Conservation (phyloP, 768 basidiomycete species). For the Boletus coccyginus region DNA sequence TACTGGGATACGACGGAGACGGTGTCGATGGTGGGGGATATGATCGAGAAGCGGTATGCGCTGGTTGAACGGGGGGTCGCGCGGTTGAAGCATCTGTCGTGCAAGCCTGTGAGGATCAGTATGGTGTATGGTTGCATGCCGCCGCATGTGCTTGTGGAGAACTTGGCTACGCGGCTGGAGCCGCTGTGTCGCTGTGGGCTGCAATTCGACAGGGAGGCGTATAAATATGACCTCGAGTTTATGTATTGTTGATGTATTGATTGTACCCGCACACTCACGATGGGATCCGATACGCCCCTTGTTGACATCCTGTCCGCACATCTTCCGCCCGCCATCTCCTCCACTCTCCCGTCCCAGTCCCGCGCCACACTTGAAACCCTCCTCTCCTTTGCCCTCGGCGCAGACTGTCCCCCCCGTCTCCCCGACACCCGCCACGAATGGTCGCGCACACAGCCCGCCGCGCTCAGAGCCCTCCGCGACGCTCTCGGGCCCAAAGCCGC, state of each 20-base stretch:
- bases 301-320: conserved; percentile 20
- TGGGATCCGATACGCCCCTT: conserved; percentile 24
- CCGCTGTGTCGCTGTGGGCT: conserved; percentile 19
- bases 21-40: conserved; percentile 22
- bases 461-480: conserved; percentile 21
- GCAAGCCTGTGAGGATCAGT: conserved; percentile 17
- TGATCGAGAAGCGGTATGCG: conserved; percentile 24
- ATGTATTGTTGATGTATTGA: conserved; percentile 7
- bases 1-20: conserved; percentile 28
- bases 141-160: conserved; percentile 10
- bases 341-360: neutral
- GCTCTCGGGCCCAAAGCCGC: conserved; percentile 1
- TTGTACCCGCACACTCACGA: neutral
- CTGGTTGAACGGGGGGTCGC: conserved; percentile 9
- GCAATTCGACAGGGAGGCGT: conserved; percentile 22
- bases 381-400: conserved; percentile 31
- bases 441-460: conserved; percentile 21
- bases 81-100: conserved; percentile 17
- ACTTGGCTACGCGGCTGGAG: conserved; percentile 17
- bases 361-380: conserved; percentile 22
- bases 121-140: conserved; percentile 14
- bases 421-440: conserved; percentile 20
- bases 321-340: conserved; percentile 15
- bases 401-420: conserved; percentile 20
- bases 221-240: conserved; percentile 8